Percentiles rank a stretch among this genome's conserved stretches.
Conservation (phyloP, 1,284 basidiomycete species). For the Volvariella surrecta region DNA sequence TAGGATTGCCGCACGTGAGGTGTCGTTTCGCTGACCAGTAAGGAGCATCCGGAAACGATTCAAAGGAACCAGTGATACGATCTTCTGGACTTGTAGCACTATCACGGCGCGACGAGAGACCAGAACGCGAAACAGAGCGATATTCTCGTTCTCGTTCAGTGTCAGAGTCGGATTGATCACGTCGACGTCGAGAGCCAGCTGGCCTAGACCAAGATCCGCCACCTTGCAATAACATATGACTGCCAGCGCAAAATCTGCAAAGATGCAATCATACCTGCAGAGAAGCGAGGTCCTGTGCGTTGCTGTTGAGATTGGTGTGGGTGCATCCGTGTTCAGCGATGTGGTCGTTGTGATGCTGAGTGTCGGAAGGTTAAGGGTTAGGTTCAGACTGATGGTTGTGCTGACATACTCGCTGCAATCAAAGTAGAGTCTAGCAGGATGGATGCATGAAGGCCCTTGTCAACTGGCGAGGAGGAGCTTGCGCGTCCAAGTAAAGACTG, state of each 20-base stretch:
- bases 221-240: constrained; percentile 8
- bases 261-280: constrained; percentile 15
- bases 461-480: neutral
- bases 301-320: constrained; percentile 11
- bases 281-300: constrained; percentile 22
- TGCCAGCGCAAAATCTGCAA: neutral
- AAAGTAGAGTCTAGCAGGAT: too few species aligned
- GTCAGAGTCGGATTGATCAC: constrained; percentile 26
- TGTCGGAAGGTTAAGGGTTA: too few species aligned
- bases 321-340: constrained; percentile 4
- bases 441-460: neutral
- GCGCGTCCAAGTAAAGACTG: neutral
- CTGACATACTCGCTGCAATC: too few species aligned
- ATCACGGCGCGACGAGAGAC: constrained; percentile 24
- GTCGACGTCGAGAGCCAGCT: constrained; percentile 18
- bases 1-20: constrained; percentile 80
- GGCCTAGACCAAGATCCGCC: constrained; percentile 17
- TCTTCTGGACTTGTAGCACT: constrained; percentile 21
- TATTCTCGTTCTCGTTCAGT: constrained; percentile 31
- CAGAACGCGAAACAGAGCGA: constrained; percentile 28
- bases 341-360: too few species aligned
- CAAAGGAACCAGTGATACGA: constrained; percentile 25
- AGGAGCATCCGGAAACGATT: constrained; percentile 42
- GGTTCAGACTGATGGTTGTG: too few species aligned
- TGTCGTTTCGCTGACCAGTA: constrained; percentile 84